A percentile compares a stretch with the other conserved stretches of the same genome.
Conservation (phyloP, 2,329 filamentous ascomycete genomes). For the Sporothrix pallida region DNA sequence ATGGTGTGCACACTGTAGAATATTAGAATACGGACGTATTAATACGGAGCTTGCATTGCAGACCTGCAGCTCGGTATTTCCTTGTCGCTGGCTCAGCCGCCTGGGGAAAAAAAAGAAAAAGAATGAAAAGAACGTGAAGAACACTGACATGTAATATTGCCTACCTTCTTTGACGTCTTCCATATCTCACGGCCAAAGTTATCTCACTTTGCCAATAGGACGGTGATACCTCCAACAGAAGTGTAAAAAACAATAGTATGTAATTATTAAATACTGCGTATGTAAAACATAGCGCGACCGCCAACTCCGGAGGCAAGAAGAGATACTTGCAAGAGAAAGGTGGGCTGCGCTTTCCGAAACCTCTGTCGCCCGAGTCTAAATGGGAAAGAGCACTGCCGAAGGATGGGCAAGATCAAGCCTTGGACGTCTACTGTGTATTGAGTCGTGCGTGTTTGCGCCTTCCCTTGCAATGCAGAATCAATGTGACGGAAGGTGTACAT, state of each 20-base stretch:
- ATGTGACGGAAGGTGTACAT: slow-evolving; percentile 7
- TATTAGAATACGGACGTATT: background rate
- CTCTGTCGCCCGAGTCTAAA: background rate
- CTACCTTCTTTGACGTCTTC: background rate
- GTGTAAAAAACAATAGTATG: background rate
- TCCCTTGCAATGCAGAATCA: background rate
- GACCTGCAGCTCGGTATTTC: background rate
- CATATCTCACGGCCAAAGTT: too few species aligned
- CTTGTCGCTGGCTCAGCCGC: background rate
- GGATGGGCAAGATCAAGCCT: background rate
- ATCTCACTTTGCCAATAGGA: slow-evolving; percentile 16
- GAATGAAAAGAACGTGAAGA: background rate
- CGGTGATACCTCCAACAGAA: background rate
- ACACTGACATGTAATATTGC: background rate
- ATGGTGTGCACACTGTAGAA: slow-evolving; percentile 12
- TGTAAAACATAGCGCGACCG: background rate
- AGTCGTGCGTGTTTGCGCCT: slow-evolving; percentile 7
- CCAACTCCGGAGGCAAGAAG: background rate
- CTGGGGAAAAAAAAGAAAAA: background rate
- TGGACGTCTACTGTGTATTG: background rate
- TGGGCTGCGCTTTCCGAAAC: slow-evolving; percentile 9
- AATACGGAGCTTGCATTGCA: background rate
- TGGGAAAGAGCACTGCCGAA: background rate
- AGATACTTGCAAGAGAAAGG: background rate
- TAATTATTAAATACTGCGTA: background rate